Percentiles rank a stretch among this genome's conserved stretches.
Evolutionary conservation across 1,139 yeast species (phyloP).

Genomic region (Geotrichum phurueaensis): DNA sequence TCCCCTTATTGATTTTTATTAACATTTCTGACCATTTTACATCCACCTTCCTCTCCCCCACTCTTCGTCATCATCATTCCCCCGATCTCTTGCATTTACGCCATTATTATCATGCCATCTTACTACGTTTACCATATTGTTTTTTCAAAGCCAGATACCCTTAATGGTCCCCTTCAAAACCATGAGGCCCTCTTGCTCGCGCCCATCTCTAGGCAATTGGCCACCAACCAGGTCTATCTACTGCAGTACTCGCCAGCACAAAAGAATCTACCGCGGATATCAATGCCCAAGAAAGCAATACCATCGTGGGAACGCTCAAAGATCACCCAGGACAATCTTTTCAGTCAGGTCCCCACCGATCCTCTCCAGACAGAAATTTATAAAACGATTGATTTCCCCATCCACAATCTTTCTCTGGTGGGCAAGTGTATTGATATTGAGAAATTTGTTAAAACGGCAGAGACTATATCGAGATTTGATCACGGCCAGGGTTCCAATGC

Average conservation of each 20-base stretch:
- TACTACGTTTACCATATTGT: conserved; percentile 4
- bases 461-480: background rate
- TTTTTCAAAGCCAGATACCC: background rate
- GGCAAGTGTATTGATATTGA: conserved; percentile 4
- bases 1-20: background rate
- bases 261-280: background rate
- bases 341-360: background rate
- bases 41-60: no score
- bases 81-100: background rate
- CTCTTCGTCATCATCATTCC: no score
- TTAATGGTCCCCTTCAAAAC: background rate
- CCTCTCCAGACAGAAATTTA: background rate
- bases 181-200: conserved; percentile 2
- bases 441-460: conserved; percentile 1
- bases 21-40: no score
- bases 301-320: conserved; percentile 5
- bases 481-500: background rate
- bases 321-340: background rate
- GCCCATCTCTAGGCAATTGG: background rate
- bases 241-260: background rate
- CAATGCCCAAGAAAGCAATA: background rate
- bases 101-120: background rate
- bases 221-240: background rate
- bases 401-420: background rate
- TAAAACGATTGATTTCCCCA: background rate